Conservation (phyloP, 2,329 filamentous ascomycete genomes). For the Fusarium udum region DNA sequence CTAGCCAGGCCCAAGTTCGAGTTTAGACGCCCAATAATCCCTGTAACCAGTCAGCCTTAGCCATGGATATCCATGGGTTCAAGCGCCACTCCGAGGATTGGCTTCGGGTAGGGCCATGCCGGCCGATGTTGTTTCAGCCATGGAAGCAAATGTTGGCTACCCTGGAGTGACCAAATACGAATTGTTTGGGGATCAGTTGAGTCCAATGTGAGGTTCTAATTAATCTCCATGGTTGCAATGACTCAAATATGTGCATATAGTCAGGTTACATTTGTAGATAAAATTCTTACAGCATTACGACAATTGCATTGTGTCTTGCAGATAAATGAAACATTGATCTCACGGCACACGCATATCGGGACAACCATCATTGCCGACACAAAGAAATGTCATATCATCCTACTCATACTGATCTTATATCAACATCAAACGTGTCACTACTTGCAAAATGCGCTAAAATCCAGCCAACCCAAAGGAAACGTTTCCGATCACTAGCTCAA, state of each 20-base stretch:
- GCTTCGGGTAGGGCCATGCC: slow-evolving; percentile 18
- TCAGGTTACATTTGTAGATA: neutral
- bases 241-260: rapidly evolving
- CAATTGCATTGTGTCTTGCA: no score
- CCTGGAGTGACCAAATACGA: neutral
- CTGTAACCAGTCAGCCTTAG: neutral
- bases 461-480: neutral
- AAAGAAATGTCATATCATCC: neutral
- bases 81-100: neutral
- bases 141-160: neutral
- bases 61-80: neutral
- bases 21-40: neutral
- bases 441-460: neutral
- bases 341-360: neutral
- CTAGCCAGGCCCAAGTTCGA: neutral
- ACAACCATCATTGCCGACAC: neutral
- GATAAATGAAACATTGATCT: neutral
- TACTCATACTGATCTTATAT: neutral
- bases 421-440: neutral
- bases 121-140: neutral
- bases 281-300: neutral
- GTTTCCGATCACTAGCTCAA: neutral
- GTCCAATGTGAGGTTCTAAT: neutral
- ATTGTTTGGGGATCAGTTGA: neutral
- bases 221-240: rapidly evolving